A percentile compares a stretch with the other conserved stretches of the same genome.
phyloP scores from a whole-genome alignment of 2,329 filamentous ascomycete species.

The Ophiostoma fasciatum region DNA sequence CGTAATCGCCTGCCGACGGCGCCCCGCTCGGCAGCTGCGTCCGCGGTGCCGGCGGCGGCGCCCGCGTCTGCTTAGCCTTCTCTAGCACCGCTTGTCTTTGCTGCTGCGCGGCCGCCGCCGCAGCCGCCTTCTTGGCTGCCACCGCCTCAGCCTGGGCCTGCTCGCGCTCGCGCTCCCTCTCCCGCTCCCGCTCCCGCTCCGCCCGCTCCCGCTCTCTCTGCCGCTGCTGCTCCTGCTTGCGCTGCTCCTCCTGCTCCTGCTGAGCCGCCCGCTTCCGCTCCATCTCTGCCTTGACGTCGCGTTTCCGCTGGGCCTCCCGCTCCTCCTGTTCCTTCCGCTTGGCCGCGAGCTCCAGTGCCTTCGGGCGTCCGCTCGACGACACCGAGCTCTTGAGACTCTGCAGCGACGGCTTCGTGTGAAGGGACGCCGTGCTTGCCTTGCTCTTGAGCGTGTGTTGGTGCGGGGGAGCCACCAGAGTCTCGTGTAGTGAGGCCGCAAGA shows the following conservation, averaged over 20 bases:
- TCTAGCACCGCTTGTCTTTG: constrained; percentile 49
- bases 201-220: constrained; percentile 48
- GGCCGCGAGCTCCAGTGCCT: constrained; percentile 59
- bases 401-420: constrained; percentile 41
- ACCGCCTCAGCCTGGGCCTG: constrained; percentile 32
- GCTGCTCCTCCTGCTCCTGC: constrained; percentile 47
- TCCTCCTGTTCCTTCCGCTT: constrained; percentile 80
- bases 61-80: constrained; percentile 48
- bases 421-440: constrained; percentile 53
- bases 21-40: constrained; percentile 35
- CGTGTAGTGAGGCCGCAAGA: constrained; percentile 43
- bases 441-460: constrained; percentile 33
- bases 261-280: constrained; percentile 58
- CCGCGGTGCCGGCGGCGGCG: constrained; percentile 44
- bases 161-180: constrained; percentile 45
- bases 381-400: constrained; percentile 50
- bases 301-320: constrained; percentile 61
- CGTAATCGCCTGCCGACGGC: constrained; percentile 27
- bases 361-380: constrained; percentile 49
- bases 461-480: constrained; percentile 28
- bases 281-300: constrained; percentile 65
- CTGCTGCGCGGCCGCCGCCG: constrained; percentile 21
- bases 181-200: constrained; percentile 46
- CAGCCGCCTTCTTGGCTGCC: constrained; percentile 44
- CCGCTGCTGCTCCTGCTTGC: constrained; percentile 13